phyloP scores from a whole-genome alignment of 768 basidiomycete genomes.

The Ramaria sp. region DNA sequence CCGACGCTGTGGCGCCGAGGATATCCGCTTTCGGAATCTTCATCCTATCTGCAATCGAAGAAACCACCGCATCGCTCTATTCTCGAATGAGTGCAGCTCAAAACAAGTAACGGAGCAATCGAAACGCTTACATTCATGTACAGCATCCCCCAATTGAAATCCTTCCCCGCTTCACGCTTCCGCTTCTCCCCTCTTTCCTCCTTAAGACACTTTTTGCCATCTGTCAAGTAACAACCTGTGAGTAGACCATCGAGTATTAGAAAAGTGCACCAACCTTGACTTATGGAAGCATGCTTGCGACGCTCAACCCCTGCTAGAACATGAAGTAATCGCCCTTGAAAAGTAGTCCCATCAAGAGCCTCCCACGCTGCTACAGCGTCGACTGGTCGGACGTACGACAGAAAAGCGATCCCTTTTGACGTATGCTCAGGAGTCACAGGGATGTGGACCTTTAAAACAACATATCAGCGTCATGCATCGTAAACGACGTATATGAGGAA shows the following conservation, averaged over 20 bases:
- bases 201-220: slow-evolving; percentile 40
- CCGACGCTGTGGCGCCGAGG: slow-evolving; percentile 66
- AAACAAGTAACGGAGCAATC: slow-evolving; percentile 1
- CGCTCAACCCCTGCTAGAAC: slow-evolving; percentile 72
- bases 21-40: slow-evolving; percentile 80
- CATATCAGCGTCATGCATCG: slow-evolving; percentile 8
- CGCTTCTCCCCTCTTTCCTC: slow-evolving; percentile 47
- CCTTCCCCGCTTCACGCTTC: slow-evolving; percentile 59
- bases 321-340: slow-evolving; percentile 88
- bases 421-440: slow-evolving; percentile 35
- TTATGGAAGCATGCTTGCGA: slow-evolving; percentile 29
- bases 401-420: slow-evolving; percentile 53
- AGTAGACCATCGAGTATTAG: not conserved
- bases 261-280: not conserved
- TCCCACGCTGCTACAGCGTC: slow-evolving; percentile 62
- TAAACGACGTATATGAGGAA: slow-evolving; percentile 4
- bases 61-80: slow-evolving; percentile 90
- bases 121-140: slow-evolving; percentile 80
- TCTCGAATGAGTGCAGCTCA: slow-evolving; percentile 9
- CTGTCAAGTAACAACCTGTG: slow-evolving; percentile 19
- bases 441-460: slow-evolving; percentile 37
- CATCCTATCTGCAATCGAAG: slow-evolving; percentile 84
- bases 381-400: slow-evolving; percentile 34
- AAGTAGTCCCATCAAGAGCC: slow-evolving; percentile 68
- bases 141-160: slow-evolving; percentile 88